Percentiles rank a stretch among this genome's conserved stretches.
These are phyloP conservation scores for Penicillium sp. DNA, from an alignment of 2,329 filamentous ascomycete species.

Conservation along the genomic window DNA sequence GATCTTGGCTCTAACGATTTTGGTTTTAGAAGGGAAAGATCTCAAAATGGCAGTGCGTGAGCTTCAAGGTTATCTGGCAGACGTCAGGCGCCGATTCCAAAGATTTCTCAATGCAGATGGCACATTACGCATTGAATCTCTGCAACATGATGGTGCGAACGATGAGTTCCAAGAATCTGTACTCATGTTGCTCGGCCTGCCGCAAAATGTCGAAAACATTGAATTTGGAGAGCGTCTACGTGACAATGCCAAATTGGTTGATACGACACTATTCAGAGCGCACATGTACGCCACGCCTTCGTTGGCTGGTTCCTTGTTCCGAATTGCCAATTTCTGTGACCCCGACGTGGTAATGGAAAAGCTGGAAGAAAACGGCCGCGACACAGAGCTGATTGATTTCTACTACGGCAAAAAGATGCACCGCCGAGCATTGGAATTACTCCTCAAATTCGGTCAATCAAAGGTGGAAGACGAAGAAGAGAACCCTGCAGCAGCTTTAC, in stretches of 20 bases:
- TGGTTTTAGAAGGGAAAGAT: slow-evolving; percentile 68
- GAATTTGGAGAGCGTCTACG: slow-evolving; percentile 69
- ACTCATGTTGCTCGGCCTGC: slow-evolving; percentile 42
- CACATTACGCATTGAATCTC: slow-evolving; percentile 35
- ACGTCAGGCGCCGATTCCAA: slow-evolving; percentile 67
- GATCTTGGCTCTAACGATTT: slow-evolving; percentile 6
- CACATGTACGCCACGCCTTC: slow-evolving; percentile 91
- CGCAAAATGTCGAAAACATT: slow-evolving; percentile 48
- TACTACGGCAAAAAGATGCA: slow-evolving; percentile 94
- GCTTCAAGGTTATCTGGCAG: slow-evolving; percentile 81
- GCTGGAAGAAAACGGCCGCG: slow-evolving; percentile 79
- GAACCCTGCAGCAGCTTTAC: slow-evolving; percentile 42
- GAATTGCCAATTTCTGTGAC: slow-evolving; percentile 95
- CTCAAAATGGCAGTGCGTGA: slow-evolving; percentile 76
- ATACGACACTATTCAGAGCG: slow-evolving; percentile 88
- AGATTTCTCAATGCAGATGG: slow-evolving; percentile 59
- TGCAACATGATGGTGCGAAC: slow-evolving; percentile 26
- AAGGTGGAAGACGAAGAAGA: slow-evolving; percentile 33
- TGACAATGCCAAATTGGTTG: slow-evolving; percentile 76
- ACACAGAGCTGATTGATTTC: slow-evolving; percentile 95
- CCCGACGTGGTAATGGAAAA: slow-evolving; percentile 92
- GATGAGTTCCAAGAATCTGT: slow-evolving; percentile 44
- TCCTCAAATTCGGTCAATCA: slow-evolving; percentile 70
- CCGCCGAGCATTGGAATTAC: slow-evolving; percentile 74
- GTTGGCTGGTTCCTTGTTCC: slow-evolving; percentile 83